Conservation (phyloP, 2,329 filamentous ascomycete species). For the Calonectria henricotiae region DNA sequence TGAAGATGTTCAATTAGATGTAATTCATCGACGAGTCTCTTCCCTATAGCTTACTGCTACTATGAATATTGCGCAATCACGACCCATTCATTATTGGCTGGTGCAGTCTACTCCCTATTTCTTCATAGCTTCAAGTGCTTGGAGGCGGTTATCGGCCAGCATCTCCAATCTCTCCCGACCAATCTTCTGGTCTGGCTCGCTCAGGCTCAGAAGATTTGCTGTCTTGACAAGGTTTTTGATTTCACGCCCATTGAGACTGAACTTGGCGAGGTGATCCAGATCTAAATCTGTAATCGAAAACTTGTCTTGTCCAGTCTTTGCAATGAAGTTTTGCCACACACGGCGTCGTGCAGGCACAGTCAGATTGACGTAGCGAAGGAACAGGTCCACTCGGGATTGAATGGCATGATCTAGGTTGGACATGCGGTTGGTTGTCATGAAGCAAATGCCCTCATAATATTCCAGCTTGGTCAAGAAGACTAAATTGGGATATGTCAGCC, state of each 20-base stretch:
- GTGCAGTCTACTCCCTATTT: not conserved
- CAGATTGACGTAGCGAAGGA: conserved; percentile 54
- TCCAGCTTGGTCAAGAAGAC: conserved; percentile 61
- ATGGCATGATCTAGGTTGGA: conserved; percentile 64
- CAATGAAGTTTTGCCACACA: conserved; percentile 31
- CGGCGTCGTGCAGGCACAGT: not conserved
- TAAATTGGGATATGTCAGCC: conserved; percentile 24
- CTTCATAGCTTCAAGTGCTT: conserved; percentile 16
- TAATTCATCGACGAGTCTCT: too few relatives aligned
- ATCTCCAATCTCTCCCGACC: not conserved
- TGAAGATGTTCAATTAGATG: not conserved
- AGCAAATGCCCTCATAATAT: conserved; percentile 62
- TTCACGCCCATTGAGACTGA: conserved; percentile 27
- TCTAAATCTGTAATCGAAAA: conserved; percentile 20
- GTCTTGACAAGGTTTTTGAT: conserved; percentile 35
- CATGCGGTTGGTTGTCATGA: conserved; percentile 65
- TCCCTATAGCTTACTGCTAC: not conserved
- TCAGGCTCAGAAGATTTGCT: conserved; percentile 19
- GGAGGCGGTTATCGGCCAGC: conserved; percentile 22
- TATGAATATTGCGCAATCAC: too few relatives aligned
- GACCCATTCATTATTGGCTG: too few relatives aligned
- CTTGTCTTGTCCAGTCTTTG: conserved; percentile 5
- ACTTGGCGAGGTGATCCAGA: conserved; percentile 1
- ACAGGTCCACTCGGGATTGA: conserved; percentile 60
- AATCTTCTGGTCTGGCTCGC: not conserved